Evolutionary conservation across 768 basidiomycete species (phyloP), one percentile per base, ranked within the genome.

Genomic region (Termitomyces sp.): DNA sequence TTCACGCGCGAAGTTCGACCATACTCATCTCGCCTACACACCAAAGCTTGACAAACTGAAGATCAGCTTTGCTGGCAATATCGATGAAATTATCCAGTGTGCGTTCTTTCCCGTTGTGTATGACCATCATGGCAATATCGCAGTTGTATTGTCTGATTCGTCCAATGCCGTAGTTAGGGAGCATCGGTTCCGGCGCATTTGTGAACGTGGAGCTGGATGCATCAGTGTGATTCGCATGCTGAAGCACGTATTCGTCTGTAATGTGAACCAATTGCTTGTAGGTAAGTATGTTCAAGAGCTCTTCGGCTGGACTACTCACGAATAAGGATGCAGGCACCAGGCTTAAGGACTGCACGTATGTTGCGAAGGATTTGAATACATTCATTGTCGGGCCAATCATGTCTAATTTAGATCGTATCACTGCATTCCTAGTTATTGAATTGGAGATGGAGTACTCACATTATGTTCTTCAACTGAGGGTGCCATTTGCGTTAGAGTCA

Each of bases 81-180:
- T 45, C 43, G 1, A 66, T 54, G 48, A 76, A 79, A 3, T 82
- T 14, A 20, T 31, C 10, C 54, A 55, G 25, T 14, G 43, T 57
- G 36, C 82, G 76, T 60, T 83, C 81, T 64, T 78, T 74, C 12
- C 74, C 71, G 56, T 84, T 83, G 12, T 77, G 66, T 42, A 72
- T 57, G 6, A 71, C 53, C 74, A 79, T 74, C 80, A 84, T 80
- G 55, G 72, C 75, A 36, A 83, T 40, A 60, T 83, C 83, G 38
- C 77, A 73, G 50, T 76, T 72, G 66, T 82, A 83, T 48, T 72
- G 69, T 17, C 76, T 68, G 32, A 76, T 69, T 38, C 69, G 70
- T 5, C 81, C 82, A n/a, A 71, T 71, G 5, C 81, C 81, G 59
- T 77, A 82, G 68, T 81, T 82, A 8, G 81, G 76, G 0, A 83